A percentile compares a stretch with the other conserved stretches of the same genome.
These are phyloP conservation scores for Penicillium silybi DNA, from an alignment of 495 filamentous ascomycete genomes.

Conservation along the genomic window DNA sequence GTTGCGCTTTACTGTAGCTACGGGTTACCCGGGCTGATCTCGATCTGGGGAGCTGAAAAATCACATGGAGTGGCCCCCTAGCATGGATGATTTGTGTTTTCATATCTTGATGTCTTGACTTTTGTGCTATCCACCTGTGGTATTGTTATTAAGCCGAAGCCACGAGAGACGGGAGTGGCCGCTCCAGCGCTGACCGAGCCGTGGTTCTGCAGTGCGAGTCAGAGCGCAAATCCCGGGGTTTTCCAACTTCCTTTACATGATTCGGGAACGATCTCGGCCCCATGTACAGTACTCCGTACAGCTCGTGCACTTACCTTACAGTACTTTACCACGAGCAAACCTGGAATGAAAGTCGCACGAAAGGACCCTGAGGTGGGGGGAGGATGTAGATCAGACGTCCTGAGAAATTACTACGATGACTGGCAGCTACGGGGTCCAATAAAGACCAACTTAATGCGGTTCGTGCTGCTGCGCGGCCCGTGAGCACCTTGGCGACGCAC, in stretches of 20 bases:
- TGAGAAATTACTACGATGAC: conserved; percentile 19
- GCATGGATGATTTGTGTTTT: neutral
- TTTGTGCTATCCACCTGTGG: neutral
- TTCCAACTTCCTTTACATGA: too few relatives aligned
- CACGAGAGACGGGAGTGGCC: conserved; percentile 18
- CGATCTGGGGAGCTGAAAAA: neutral
- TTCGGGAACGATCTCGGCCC: too few relatives aligned
- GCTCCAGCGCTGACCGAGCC: conserved; percentile 9
- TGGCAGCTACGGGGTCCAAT: conserved; percentile 15
- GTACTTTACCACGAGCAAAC: too few relatives aligned
- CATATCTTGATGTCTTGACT: too few relatives aligned
- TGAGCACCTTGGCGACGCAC: conserved; percentile 1
- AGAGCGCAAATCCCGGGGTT: neutral
- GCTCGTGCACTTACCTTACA: neutral
- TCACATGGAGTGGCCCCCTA: neutral
- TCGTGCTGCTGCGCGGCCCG: conserved; percentile 15
- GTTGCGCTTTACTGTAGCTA: too few relatives aligned
- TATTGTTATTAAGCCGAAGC: neutral
- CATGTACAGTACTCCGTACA: too few relatives aligned
- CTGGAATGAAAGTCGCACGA: neutral
- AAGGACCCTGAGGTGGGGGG: conserved; percentile 15
- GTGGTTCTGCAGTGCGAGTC: conserved; percentile 7
- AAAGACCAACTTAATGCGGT: conserved; percentile 9
- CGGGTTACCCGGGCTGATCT: neutral
- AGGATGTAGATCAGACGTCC: conserved; percentile 19